Base-by-base conservation (phyloP, 2,329 filamentous ascomycete genomes). In the Diaporthe ampelina region DNA sequence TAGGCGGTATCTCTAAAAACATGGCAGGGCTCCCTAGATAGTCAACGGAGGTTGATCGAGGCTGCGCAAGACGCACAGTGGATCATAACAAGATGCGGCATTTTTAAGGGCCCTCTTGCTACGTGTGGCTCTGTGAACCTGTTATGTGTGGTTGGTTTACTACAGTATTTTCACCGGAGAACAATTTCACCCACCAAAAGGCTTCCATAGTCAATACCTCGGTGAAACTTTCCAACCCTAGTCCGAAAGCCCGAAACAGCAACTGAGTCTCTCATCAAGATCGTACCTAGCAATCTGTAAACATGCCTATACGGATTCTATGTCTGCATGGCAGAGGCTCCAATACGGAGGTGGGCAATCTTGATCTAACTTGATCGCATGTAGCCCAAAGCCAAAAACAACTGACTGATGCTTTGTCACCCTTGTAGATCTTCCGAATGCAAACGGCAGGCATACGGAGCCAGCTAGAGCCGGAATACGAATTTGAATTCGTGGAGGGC, bases 401-500 rank as follows among this genome's bases (percentile, higher is more conserved):
- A 57, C 8, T 29, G 21, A 32, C 35, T 61, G 26, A 69, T 68
- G 29, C 71, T 50, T 54, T n/a, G 26, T 70, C 57, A 24, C 19
- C 26, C 57, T 26, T 70, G 56, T 50, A 75, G 73, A 75, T 75
- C 32, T 75, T 75, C 21, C 73, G 73, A 10, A 73, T 75, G 73
- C 73, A 75, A 32, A 75, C 73, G 7, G 73, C 73, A 54, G 73
- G 69, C 61, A 73, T 75, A 61, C 54, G 73, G 40, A 73, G 73
- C 45, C 61, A 40, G 40, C 61, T 75, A 21, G 70, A 75, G 32
- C 73, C 73, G 24, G 73, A 75, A 37, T 75, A 69, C 7, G 73
- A 75, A 26, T 75, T 75, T 48, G 73, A 75, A 40, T 75, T 75
- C 52, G 73, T 75, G 40, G 73, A 75, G 45, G 73, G 73, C 19